These are phyloP conservation scores for Ammopiptanthus mongolicus DNA, from an alignment of 306 rosid genomes.

Conservation along the genomic window DNA sequence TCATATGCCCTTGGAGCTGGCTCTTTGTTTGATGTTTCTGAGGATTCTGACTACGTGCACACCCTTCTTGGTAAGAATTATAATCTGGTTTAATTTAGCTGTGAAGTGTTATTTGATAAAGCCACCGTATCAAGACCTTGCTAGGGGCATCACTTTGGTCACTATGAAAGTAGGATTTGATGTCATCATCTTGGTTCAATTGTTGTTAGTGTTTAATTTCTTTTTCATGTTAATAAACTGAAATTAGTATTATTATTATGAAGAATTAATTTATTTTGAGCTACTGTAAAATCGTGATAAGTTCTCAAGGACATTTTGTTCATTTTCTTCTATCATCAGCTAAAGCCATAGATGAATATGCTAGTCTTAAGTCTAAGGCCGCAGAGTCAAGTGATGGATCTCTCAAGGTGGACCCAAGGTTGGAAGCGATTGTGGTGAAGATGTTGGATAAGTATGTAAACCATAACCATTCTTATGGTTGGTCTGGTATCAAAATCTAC, in stretches of 20 bases:
- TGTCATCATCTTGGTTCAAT: background rate
- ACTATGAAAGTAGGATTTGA: background rate
- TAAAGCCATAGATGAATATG: constrained; percentile 95
- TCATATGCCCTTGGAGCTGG: constrained; percentile 99
- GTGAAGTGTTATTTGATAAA: background rate
- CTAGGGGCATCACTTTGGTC: background rate
- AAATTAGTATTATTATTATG: background rate
- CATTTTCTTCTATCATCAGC: constrained; percentile 50
- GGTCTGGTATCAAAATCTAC: background rate
- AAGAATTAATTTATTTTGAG: background rate
- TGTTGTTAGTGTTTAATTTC: background rate
- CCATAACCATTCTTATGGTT: background rate
- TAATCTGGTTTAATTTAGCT: background rate
- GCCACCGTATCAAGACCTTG: background rate
- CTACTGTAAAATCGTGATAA: background rate
- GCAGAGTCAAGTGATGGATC: constrained; percentile 65
- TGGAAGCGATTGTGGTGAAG: constrained; percentile 81
- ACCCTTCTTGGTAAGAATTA: constrained; percentile 80
- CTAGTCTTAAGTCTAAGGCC: constrained; percentile 75
- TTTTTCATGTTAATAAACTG: background rate
- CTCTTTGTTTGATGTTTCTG: constrained; percentile 86
- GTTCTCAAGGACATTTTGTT: background rate
- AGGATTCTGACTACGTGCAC: constrained; percentile 89
- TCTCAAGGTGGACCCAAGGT: constrained; percentile 48
- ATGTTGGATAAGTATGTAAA: constrained; percentile 65